Evolutionary conservation across 352 stramenopile genomes (phyloP).

Genomic region (Globisporangium recalcitrans): DNA sequence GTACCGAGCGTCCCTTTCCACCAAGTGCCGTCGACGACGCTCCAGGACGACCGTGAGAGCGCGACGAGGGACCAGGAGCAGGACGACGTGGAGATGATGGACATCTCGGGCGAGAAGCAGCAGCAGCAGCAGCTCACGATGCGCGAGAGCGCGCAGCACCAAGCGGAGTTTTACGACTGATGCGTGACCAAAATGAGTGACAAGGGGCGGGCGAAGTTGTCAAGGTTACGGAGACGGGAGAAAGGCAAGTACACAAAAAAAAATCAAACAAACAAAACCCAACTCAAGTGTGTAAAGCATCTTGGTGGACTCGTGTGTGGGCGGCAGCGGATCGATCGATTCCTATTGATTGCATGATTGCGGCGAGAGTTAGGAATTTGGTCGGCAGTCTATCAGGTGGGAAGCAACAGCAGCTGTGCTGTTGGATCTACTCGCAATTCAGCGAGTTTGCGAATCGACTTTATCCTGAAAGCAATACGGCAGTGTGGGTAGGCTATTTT

Average conservation of each 20-base stretch:
- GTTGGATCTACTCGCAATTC: no score
- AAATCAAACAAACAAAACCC: neutral
- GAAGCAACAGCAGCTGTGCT: no score
- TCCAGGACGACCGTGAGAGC: constrained; percentile 44
- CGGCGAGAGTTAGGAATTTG: no score
- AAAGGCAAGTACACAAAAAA: neutral
- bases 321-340: neutral
- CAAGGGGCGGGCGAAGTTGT: neutral
- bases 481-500: no score
- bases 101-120: constrained; percentile 60
- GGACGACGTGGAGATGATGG: constrained; percentile 60
- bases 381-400: no score
- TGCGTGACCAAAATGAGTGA: neutral
- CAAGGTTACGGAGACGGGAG: neutral
- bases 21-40: constrained; percentile 55
- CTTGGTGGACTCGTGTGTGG: neutral
- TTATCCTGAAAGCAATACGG: no score
- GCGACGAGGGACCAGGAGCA: constrained; percentile 50
- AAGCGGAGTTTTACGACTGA: constrained; percentile 81
- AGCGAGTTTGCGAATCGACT: no score
- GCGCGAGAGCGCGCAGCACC: constrained; percentile 47
- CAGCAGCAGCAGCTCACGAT: constrained; percentile 46
- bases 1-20: constrained; percentile 97
- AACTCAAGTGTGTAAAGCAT: no score
- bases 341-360: no score